These are phyloP conservation scores for Thuidium tamariscinum DNA, from an alignment of 225 moss, liverwort and hornwort genomes.

Conservation along the genomic window DNA sequence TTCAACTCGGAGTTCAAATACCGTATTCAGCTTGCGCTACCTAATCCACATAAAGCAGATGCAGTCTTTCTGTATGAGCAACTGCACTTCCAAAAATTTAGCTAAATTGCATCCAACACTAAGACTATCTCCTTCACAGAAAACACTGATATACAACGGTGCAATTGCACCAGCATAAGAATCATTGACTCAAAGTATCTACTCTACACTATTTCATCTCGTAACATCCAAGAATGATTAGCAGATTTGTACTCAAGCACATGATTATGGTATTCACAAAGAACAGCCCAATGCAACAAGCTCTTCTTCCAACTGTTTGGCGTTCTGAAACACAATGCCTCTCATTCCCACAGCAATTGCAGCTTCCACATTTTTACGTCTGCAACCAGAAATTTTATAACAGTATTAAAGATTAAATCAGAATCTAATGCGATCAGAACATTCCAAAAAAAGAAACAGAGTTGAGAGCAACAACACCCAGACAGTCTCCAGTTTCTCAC, in stretches of 20 bases:
- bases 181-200: background rate
- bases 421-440: background rate
- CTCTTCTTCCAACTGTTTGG: constrained; percentile 60
- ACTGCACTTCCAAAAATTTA: background rate
- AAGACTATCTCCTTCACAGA: background rate
- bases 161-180: constrained; percentile 7
- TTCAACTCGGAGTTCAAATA: background rate
- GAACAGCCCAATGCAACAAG: constrained; percentile 45
- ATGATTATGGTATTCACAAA: background rate
- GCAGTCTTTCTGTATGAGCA: background rate
- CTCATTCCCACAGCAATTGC: constrained; percentile 71
- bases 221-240: background rate
- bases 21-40: background rate
- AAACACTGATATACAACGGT: background rate
- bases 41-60: background rate
- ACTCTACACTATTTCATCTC: background rate
- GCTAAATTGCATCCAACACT: background rate
- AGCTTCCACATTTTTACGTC: constrained; percentile 75
- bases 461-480: background rate
- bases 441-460: background rate
- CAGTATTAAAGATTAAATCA: no score
- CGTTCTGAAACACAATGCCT: constrained; percentile 65
- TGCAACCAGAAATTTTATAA: constrained; percentile 1
- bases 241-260: background rate
- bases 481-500: constrained; percentile 12